Base-by-base conservation (phyloP, 1,139 yeast species). In the Hyphopichia fennica region DNA sequence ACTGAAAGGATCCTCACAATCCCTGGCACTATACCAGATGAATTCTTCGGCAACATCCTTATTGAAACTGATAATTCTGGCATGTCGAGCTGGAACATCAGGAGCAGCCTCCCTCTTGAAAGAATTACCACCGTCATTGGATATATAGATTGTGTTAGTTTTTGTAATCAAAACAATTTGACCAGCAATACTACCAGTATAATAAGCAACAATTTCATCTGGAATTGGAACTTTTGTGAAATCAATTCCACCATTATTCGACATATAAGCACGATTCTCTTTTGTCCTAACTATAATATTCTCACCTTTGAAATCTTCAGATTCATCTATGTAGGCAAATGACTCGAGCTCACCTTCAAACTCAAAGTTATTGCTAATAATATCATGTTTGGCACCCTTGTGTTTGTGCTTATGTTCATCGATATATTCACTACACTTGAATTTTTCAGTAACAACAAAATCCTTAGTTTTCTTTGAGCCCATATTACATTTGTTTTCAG, bases 241-340 rank as follows among this genome's bases (percentile, higher is more conserved):
- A 1, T 63, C 62, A 3, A 68, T 58, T 17, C 98, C 98, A 37
- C 95, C 95, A 62, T 90, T 83, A 54, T 82, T 86, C 1, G 96
- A 87, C 13, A 88, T 74, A 52, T 65, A 84, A 2, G 82, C 72
- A 9, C 69, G 64, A 31, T 78, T 72, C 29, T 69, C 64, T 20
- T 65, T 60, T 0, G 93, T 85, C 41, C 77, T 72, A 13, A 87
- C 63, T 17, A 93, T 54, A n/a, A 93, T 62, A 10, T 96, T 86
- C 57, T 91, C 96, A 45, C 85, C 89, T 39, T 61, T 45, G 57
- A 58, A 54, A 46, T 69, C 52, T 15, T 57, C 58, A 2, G 67
- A 69, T 45, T 72, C 68, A 33, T 71, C 73, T 45, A 86, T 69
- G 53, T 88, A 88, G 34, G 77, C 58, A 54, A 84, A 87, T 45